Evolutionary conservation across 345 rosid genomes (phyloP).

Genomic region (Reutealis trisperma): DNA sequence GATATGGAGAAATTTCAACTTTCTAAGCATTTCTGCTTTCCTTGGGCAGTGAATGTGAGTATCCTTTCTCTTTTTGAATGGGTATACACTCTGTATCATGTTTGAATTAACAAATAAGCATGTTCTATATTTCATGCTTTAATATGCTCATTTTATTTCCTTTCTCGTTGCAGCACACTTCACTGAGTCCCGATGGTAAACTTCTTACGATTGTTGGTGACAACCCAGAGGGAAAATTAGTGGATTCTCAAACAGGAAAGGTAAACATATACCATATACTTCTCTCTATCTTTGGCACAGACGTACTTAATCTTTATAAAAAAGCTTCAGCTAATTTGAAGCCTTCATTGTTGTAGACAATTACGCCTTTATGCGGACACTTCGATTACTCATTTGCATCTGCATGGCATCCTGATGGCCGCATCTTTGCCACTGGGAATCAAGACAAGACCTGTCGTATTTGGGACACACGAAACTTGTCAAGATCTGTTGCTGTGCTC

Average conservation of each 20-base stretch:
- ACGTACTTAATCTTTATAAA: neutral
- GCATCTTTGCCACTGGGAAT: conserved; percentile 60
- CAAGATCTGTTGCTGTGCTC: conserved; percentile 52
- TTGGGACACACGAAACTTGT: conserved; percentile 58
- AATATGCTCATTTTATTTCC: neutral
- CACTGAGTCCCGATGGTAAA: conserved; percentile 55
- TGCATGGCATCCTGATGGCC: conserved; percentile 64
- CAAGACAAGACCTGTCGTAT: conserved; percentile 67
- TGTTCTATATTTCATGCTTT: neutral
- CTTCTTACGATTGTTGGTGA: conserved; percentile 56
- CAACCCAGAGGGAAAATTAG: conserved; percentile 46
- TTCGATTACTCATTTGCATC: conserved; percentile 66
- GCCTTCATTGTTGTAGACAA: conserved; percentile 35
- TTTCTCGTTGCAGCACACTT: conserved; percentile 43
- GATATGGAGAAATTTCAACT: conserved; percentile 56
- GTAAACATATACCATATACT: conserved; percentile 22
- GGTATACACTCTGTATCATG: neutral
- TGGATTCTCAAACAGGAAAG: conserved; percentile 54
- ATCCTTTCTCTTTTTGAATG: neutral
- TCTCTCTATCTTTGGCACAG: neutral
- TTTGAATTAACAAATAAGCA: neutral
- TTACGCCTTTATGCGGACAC: conserved; percentile 47
- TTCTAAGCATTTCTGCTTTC: conserved; percentile 44
- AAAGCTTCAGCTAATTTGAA: conserved; percentile 16
- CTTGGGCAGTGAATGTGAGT: conserved; percentile 65